Evolutionary conservation across 768 basidiomycete species (phyloP), one percentile per base, ranked within the genome.

Genomic region (Termitomyces sp.): DNA sequence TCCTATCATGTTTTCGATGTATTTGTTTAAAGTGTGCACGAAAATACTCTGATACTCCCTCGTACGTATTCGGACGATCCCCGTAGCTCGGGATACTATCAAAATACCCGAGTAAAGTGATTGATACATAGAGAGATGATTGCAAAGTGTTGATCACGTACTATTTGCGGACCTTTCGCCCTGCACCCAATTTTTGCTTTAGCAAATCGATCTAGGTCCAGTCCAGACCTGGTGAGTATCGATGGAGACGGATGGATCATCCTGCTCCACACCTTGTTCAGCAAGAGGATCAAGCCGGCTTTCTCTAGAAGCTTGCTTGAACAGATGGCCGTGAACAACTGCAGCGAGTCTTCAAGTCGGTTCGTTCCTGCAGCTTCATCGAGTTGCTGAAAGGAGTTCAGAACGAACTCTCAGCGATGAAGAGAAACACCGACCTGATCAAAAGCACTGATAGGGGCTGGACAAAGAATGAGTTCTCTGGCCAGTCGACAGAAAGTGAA

Each of bases 321-420:
- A 69, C 90, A 92, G 56, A 92, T 85, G 8, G 83, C 75, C 3
- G 84, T 85, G 73, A 90, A 91, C 15, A 92, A 79, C 66, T 89
- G 87, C 24, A 92, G 78, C 1, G 91, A 92, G 72, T 93, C 91
- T 61, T 91, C 86, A 57, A 93, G 86, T 68, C 91, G 77, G 69
- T 93, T 93, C 48, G 85, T 28, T 28, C 28, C 28, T 28, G 28
- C 28, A 28, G 28, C 4, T 28, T 28, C 28, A 28, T 28, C 28
- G 28, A 28, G 28, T 28, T 28, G 28, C 28, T 28, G 28, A 28
- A 28, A 28, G 28, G 28, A 28, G 28, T 28, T 28, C 28, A 28
- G 28, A 28, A n/a, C n/a, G n/a, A 28, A 28, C 28, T 28, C 28
- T 28, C 28, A 28, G 28, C 28, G 28, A 28, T 28, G 28, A 28